A percentile compares a stretch with the other conserved stretches of the same genome.
These are phyloP conservation scores for Cercospora berteroae DNA, from an alignment of 2,329 filamentous ascomycete species.

Conservation along the genomic window DNA sequence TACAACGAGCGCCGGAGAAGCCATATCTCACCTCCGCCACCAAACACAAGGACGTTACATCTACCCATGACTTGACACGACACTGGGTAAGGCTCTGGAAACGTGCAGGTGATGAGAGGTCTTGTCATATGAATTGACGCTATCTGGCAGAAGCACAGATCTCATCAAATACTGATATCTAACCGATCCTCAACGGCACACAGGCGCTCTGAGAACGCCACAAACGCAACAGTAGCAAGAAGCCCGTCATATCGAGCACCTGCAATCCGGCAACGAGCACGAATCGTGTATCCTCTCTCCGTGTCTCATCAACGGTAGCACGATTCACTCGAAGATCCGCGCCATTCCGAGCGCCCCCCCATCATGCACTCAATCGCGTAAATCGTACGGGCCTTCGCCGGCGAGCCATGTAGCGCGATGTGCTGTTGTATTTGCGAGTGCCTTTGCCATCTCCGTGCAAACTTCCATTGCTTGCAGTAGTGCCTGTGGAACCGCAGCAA, in stretches of 20 bases:
- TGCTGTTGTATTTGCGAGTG: background rate
- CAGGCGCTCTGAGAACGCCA: background rate
- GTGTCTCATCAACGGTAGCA: background rate
- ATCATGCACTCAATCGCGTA: background rate
- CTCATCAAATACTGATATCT: background rate
- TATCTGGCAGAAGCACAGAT: background rate
- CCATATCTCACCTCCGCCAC: conserved; percentile 21
- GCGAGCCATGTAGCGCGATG: background rate
- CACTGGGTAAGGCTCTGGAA: background rate
- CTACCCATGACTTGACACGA: conserved; percentile 3
- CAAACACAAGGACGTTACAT: conserved; percentile 20
- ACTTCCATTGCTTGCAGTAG: background rate
- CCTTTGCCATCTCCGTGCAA: background rate
- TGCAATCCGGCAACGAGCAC: background rate
- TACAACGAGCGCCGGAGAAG: background rate
- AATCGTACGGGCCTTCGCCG: background rate
- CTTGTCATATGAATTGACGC: background rate
- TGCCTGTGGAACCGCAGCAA: background rate
- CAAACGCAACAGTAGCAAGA: background rate
- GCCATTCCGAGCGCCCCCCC: background rate
- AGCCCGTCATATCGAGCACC: background rate
- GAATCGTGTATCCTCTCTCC: background rate
- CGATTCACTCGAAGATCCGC: background rate
- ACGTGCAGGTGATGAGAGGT: background rate
- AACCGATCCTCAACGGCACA: background rate